Evolutionary conservation across 345 rosid genomes (phyloP), one percentile per base, ranked within the genome.

Genomic region (Gossypium rotundifolium): DNA sequence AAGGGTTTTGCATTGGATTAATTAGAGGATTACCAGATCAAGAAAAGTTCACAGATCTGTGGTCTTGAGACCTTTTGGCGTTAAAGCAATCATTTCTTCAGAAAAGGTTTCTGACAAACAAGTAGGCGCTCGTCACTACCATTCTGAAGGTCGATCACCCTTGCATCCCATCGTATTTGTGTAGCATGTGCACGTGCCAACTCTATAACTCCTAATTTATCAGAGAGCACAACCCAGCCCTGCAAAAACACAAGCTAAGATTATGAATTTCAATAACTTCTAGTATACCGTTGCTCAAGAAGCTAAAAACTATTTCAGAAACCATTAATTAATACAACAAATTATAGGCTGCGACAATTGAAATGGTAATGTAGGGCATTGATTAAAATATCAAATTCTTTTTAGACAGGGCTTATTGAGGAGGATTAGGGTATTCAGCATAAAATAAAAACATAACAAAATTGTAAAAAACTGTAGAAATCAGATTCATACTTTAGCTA

Each of bases 41-140:
- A 75, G 70, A 82, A 62, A 74, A 75, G 67, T 82, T 76, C 81
- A 82, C 80, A 83, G 40, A 63, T 74, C 74, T 45, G 40, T 42
- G 57, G 46, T 71, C 67, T 65, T 55, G 59, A 71, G 75, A 75
- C 74, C 70, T 62, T 65, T 54, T 7, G 57, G 74, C 51, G 77
- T 72, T 58, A 64, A 68, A 83, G 61, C 77, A 70, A 77, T 91
- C 84, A 95, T 78, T 91, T 95, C 78, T 75, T 90, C 78, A 91
- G 76, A 72, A 93, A 93, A 17, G 92, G 99, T 77, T 93, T 93
- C 79, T 93, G 96, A 84, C 98, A 93, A 81, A 95, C 97, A 51
- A 95, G 98, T 70, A 93, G 89, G 61, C 98, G 87, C 81, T 95
- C 93, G 80, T 95, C 98, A 65, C 92, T 90, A 74, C 98, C 99